Percentiles rank a stretch among this genome's conserved stretches.
These are phyloP conservation scores for Phytophthora capsici DNA, from an alignment of 352 stramenopile species.

Conservation along the genomic window DNA sequence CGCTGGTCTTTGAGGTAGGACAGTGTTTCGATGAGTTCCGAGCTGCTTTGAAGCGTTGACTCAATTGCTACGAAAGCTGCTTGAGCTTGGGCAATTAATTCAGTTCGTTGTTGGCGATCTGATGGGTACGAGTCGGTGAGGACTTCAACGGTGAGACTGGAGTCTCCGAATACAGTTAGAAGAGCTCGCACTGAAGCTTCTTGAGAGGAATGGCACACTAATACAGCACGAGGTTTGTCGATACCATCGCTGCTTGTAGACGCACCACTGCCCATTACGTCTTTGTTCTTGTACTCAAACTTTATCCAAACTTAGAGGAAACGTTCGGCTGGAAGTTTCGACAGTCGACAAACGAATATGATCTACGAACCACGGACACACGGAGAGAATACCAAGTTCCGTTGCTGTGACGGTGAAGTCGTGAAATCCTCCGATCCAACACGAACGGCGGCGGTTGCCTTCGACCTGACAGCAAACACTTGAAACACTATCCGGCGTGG, in stretches of 20 bases:
- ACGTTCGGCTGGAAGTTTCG: too few species aligned
- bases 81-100: slow-evolving; percentile 32
- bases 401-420: too few species aligned
- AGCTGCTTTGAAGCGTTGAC: slow-evolving; percentile 40
- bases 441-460: slow-evolving; percentile 4
- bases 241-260: slow-evolving; percentile 16
- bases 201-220: slow-evolving; percentile 32
- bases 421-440: slow-evolving; percentile 1
- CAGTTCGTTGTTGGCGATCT: slow-evolving; percentile 39
- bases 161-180: background rate
- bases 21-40: slow-evolving; percentile 45
- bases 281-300: too few species aligned
- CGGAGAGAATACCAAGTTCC: too few species aligned
- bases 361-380: too few species aligned
- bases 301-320: too few species aligned
- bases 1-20: slow-evolving; percentile 61
- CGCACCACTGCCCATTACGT: slow-evolving; percentile 22
- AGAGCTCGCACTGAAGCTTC: slow-evolving; percentile 7
- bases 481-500: slow-evolving; percentile 15
- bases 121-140: slow-evolving; percentile 47
- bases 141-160: slow-evolving; percentile 29
- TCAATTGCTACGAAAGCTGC: slow-evolving; percentile 52
- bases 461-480: slow-evolving; percentile 9
- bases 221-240: slow-evolving; percentile 13
- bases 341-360: too few species aligned